Conservation (phyloP, 441 rosid species). For the Eutrema salsugineum region DNA sequence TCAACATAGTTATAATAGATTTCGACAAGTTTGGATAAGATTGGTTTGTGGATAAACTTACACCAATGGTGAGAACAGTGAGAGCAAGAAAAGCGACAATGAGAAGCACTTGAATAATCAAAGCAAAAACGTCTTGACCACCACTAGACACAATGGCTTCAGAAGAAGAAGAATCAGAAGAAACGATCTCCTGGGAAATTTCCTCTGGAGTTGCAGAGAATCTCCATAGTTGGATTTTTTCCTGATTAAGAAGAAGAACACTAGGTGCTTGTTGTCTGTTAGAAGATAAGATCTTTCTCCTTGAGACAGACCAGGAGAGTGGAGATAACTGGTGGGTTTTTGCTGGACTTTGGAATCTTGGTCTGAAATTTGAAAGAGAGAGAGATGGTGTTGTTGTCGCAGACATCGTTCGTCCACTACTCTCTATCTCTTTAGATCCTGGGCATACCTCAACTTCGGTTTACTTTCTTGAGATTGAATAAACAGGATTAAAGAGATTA, state of each 20-base stretch:
- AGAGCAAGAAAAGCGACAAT: constrained; percentile 60
- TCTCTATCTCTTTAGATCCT: constrained; percentile 14
- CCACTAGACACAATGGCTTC: constrained; percentile 28
- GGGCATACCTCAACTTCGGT: background rate
- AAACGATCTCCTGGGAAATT: constrained; percentile 39
- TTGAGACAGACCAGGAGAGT: constrained; percentile 23
- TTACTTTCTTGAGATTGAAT: background rate
- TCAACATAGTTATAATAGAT: background rate
- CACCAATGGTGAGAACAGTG: constrained; percentile 78
- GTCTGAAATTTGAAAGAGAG: constrained; percentile 33
- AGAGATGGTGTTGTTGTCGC: constrained; percentile 23
- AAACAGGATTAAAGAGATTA: background rate
- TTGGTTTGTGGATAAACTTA: constrained; percentile 31
- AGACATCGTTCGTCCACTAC: constrained; percentile 25
- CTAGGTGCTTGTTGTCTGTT: constrained; percentile 1
- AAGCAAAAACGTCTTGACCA: constrained; percentile 47
- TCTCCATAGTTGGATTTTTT: constrained; percentile 36
- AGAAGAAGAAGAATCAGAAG: constrained; percentile 26
- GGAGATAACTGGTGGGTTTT: constrained; percentile 9
- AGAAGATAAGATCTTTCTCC: constrained; percentile 17
- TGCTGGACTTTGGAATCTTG: constrained; percentile 28
- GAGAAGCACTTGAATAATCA: constrained; percentile 52
- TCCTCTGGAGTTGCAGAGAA: constrained; percentile 45
- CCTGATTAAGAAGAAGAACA: constrained; percentile 15
- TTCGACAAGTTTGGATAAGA: constrained; percentile 13